A percentile compares a stretch with the other conserved stretches of the same genome.
These are phyloP conservation scores for Notholithocarpus densiflorus DNA, from an alignment of 306 rosid species.

Conservation along the genomic window DNA sequence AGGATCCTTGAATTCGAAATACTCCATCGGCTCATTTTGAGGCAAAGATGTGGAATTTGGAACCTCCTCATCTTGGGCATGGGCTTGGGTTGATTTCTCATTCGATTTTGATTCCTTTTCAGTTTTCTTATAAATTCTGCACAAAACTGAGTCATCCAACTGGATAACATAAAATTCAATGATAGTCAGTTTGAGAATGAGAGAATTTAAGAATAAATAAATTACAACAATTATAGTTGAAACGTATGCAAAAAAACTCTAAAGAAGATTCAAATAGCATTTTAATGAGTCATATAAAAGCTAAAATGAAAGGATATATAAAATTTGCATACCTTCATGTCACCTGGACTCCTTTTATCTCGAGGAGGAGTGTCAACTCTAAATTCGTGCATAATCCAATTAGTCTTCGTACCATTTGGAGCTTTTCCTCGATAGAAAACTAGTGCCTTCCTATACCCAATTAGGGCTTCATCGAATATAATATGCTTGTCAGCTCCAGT, in stretches of 20 bases:
- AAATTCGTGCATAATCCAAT: conserved; percentile 10
- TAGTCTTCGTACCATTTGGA: neutral
- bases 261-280: no score
- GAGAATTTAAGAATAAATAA: neutral
- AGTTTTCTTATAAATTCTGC: neutral
- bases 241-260: no score
- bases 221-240: neutral
- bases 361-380: neutral
- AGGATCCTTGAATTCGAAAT: no score
- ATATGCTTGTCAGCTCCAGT: neutral
- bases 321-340: neutral
- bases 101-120: no score
- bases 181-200: neutral
- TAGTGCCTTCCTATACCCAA: conserved; percentile 2
- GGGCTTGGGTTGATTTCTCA: no score
- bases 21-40: no score
- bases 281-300: no score
- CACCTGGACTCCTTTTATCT: neutral
- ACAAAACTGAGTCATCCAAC: conserved; percentile 5
- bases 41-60: no score
- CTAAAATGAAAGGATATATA: no score
- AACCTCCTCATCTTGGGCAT: no score
- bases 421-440: neutral
- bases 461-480: neutral
- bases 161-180: neutral